These are phyloP conservation scores for Pestalotiopsis sp. DNA, from an alignment of 2,329 filamentous ascomycete species.

Conservation along the genomic window DNA sequence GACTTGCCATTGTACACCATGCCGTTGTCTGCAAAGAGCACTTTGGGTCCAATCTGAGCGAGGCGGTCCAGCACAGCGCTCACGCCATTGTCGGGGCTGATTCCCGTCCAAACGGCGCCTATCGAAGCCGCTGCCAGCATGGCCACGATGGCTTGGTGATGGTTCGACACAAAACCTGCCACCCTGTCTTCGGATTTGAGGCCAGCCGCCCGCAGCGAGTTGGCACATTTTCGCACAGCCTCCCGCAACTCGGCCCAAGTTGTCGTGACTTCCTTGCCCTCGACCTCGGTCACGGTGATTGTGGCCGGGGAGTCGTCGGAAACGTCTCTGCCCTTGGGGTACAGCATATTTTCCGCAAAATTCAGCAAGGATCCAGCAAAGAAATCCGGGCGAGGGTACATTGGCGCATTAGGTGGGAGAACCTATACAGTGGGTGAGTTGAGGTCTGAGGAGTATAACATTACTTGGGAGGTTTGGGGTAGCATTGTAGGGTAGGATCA, in stretches of 20 bases:
- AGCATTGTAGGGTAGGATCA: not conserved
- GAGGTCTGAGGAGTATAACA: not conserved
- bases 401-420: constrained; percentile 65
- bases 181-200: constrained; percentile 60
- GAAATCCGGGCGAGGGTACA: constrained; percentile 89
- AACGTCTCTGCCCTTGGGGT: constrained; percentile 61
- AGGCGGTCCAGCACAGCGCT: constrained; percentile 88
- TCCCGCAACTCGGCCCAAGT: constrained; percentile 84
- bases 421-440: constrained; percentile 51
- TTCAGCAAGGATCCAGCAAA: constrained; percentile 81
- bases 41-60: constrained; percentile 78
- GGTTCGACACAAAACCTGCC: constrained; percentile 85
- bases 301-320: constrained; percentile 69
- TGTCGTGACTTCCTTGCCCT: constrained; percentile 55
- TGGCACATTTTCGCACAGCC: constrained; percentile 73
- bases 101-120: constrained; percentile 90
- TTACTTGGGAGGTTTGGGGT: not conserved
- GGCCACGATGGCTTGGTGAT: constrained; percentile 82
- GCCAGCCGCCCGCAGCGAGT: constrained; percentile 68
- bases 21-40: constrained; percentile 87
- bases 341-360: constrained; percentile 94
- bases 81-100: constrained; percentile 90
- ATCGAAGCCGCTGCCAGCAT: constrained; percentile 83
- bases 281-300: constrained; percentile 78
- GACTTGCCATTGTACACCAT: constrained; percentile 89